phyloP scores from a whole-genome alignment of 2,329 filamentous ascomycete genomes.

The Aspergillus fischeri region DNA sequence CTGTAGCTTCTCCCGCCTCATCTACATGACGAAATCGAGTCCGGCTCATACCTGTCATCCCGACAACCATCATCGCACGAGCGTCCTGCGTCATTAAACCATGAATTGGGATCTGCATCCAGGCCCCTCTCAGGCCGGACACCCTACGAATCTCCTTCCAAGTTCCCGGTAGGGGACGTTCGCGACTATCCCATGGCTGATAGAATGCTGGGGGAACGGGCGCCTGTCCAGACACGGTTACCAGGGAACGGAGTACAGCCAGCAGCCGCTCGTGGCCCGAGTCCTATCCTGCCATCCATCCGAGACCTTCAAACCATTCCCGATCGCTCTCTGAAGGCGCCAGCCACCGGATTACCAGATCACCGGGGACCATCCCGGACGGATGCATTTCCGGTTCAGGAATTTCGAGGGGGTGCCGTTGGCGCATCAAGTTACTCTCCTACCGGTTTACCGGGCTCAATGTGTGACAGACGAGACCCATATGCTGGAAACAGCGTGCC shows the following conservation, averaged over 20 bases:
- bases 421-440: constrained; percentile 8
- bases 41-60: constrained; percentile 30
- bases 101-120: constrained; percentile 27
- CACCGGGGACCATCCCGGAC: constrained; percentile 22
- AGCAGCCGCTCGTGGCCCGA: constrained; percentile 28
- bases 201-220: constrained; percentile 18
- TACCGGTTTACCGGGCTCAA: constrained; percentile 13
- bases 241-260: constrained; percentile 7
- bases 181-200: constrained; percentile 24
- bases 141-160: constrained; percentile 15
- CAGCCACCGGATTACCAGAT: constrained; percentile 25
- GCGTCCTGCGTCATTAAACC: constrained; percentile 24
- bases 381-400: constrained; percentile 23
- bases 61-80: constrained; percentile 27
- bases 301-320: constrained; percentile 33
- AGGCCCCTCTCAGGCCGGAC: constrained; percentile 24
- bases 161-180: constrained; percentile 19
- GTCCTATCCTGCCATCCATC: constrained; percentile 36
- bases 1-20: constrained; percentile 37
- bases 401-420: constrained; percentile 18
- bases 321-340: constrained; percentile 20
- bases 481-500: constrained; percentile 15
- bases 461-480: constrained; percentile 24
- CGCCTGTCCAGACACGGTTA: constrained; percentile 15
- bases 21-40: constrained; percentile 41